phyloP scores from a whole-genome alignment of 306 rosid species.

The Mimosa pudica region DNA sequence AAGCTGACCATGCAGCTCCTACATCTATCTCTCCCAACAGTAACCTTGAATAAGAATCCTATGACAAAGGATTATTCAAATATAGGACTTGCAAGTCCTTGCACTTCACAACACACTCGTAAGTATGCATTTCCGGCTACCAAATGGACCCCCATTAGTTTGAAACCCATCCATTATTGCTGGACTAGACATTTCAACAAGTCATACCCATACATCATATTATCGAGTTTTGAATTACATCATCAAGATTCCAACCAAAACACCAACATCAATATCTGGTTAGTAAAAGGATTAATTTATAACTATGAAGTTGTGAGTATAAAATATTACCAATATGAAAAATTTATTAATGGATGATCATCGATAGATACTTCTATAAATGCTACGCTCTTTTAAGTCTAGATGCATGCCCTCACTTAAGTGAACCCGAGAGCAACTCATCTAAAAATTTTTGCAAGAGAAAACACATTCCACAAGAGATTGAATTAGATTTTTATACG shows the following conservation, averaged over 20 bases:
- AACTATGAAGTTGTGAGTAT: too few species aligned
- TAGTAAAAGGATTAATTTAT: too few species aligned
- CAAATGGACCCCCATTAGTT: not conserved
- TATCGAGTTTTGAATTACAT: conserved; percentile 1
- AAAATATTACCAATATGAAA: too few species aligned
- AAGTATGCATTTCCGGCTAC: not conserved
- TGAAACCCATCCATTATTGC: not conserved
- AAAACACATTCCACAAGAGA: not conserved
- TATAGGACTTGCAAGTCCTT: not conserved
- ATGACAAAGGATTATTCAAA: too few species aligned
- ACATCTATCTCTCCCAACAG: not conserved
- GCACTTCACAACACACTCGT: not conserved
- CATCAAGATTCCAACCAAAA: not conserved
- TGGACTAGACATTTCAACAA: not conserved
- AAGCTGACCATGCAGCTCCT: not conserved
- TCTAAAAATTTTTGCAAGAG: too few species aligned
- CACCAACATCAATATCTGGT: too few species aligned
- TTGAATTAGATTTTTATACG: not conserved
- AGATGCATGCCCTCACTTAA: too few species aligned
- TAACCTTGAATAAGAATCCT: not conserved
- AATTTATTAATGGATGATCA: too few species aligned
- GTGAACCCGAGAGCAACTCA: too few species aligned
- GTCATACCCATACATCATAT: not conserved
- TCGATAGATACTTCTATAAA: too few species aligned
- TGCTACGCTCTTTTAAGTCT: too few species aligned